Percentiles rank a stretch among this genome's conserved stretches.
Evolutionary conservation across 192 early-diverging fungal species (phyloP).

Genomic region (Entomortierella lignicola): DNA sequence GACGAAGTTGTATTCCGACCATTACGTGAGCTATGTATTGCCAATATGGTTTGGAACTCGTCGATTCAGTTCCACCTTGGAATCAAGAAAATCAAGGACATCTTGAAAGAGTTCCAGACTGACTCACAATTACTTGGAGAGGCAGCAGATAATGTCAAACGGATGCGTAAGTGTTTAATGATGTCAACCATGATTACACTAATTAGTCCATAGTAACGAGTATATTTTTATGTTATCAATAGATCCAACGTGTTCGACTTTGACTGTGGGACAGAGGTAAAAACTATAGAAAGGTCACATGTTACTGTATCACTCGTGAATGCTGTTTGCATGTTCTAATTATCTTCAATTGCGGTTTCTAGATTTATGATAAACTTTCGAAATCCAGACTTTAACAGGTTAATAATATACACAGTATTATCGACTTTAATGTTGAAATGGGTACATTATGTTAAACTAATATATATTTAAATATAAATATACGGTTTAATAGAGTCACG

Average conservation of each 20-base stretch:
- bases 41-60: slow-evolving; percentile 53
- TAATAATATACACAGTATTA: not conserved
- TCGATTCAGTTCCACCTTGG: slow-evolving; percentile 50
- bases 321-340: not conserved
- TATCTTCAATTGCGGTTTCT: not conserved
- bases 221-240: not conserved
- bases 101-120: slow-evolving; percentile 40
- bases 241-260: slow-evolving; percentile 32
- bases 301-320: not conserved
- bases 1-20: slow-evolving; percentile 50
- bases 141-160: slow-evolving; percentile 24
- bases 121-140: slow-evolving; percentile 35
- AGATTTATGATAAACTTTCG: slow-evolving; percentile 49
- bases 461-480: too few relatives aligned
- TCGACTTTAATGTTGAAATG: not conserved
- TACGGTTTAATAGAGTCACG: slow-evolving; percentile 8
- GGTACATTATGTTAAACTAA: too few relatives aligned
- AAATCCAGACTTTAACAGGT: slow-evolving; percentile 54
- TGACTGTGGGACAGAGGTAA: slow-evolving; percentile 44
- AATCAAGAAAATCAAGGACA: slow-evolving; percentile 49
- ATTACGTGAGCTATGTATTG: slow-evolving; percentile 46
- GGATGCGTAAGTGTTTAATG: slow-evolving; percentile 24
- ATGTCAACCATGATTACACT: not conserved
- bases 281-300: too few relatives aligned
- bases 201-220: not conserved